Evolutionary conservation across 2,329 filamentous ascomycete species (phyloP).

Genomic region (Pyricularia pennisetigena): DNA sequence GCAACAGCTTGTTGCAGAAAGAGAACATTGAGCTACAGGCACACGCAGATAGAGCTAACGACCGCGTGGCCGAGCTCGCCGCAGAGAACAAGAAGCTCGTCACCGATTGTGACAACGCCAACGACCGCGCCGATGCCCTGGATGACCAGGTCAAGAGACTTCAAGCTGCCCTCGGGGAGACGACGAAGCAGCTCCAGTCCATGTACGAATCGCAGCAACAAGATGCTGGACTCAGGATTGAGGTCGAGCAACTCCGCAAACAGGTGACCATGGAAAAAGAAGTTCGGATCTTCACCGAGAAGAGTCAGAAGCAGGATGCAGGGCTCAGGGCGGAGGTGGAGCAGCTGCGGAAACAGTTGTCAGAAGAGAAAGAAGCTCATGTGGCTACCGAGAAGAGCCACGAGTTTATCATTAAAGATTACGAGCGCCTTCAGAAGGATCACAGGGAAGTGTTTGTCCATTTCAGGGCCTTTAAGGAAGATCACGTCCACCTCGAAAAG

Average conservation of each 20-base stretch:
- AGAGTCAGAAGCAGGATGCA: not conserved
- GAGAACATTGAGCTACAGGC: not conserved
- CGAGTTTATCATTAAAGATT: not conserved
- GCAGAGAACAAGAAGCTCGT: not conserved
- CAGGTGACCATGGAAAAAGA: not conserved
- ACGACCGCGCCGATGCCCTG: not conserved
- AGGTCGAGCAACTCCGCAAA: not conserved
- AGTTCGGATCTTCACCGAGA: not conserved
- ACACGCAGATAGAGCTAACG: not conserved
- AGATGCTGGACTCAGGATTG: not conserved
- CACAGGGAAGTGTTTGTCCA: not conserved
- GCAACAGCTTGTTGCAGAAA: not conserved
- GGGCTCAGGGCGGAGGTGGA: not conserved
- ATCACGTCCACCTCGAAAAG: not conserved
- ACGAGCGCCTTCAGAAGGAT: not conserved
- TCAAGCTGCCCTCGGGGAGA: not conserved
- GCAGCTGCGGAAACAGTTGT: not conserved
- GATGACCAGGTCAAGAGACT: not conserved
- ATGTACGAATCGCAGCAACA: not conserved
- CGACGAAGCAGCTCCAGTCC: not conserved
- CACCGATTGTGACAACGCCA: not conserved
- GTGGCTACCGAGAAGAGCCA: not conserved
- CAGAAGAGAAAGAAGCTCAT: not conserved
- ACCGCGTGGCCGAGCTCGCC: not conserved
- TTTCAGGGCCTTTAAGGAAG: not conserved